These are phyloP conservation scores for Naganishia vaughanmartiniae DNA, from an alignment of 768 basidiomycete species.

Conservation along the genomic window DNA sequence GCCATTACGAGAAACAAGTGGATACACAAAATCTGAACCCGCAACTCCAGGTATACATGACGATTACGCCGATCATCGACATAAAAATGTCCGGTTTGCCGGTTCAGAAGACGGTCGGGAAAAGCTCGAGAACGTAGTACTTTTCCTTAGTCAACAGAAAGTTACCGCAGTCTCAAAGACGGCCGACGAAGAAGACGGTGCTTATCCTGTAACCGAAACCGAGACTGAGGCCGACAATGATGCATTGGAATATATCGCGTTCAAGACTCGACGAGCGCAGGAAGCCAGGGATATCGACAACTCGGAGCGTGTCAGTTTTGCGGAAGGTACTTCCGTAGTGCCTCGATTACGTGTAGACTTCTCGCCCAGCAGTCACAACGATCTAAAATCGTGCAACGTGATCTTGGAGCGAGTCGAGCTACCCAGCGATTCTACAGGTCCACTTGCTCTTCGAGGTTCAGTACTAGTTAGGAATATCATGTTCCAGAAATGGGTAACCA, in stretches of 20 bases:
- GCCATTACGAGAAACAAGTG: conserved; percentile 53
- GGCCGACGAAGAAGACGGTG: conserved; percentile 58
- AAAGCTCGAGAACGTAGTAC: conserved; percentile 85
- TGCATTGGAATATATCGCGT: conserved; percentile 47
- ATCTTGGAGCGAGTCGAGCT: conserved; percentile 54
- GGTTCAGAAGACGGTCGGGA: conserved; percentile 57
- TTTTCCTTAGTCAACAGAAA: conserved; percentile 90
- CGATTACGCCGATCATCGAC: conserved; percentile 48
- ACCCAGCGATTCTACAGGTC: conserved; percentile 42
- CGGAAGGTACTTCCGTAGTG: conserved; percentile 42
- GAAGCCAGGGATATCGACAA: conserved; percentile 44
- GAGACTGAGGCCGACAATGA: conserved; percentile 54
- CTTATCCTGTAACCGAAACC: conserved; percentile 59
- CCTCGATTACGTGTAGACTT: conserved; percentile 48
- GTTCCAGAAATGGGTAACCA: conserved; percentile 79
- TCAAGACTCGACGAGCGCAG: conserved; percentile 45
- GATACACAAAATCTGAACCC: conserved; percentile 62
- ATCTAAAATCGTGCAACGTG: conserved; percentile 49
- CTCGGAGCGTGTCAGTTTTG: conserved; percentile 37
- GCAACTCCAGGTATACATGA: conserved; percentile 62
- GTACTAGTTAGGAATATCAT: conserved; percentile 80
- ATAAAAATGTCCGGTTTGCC: conserved; percentile 82
- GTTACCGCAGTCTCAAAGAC: conserved; percentile 76
- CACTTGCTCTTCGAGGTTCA: conserved; percentile 62
- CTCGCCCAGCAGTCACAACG: conserved; percentile 33